Conservation (phyloP, 2,329 filamentous ascomycete species). For the Fusarium multiceps region DNA sequence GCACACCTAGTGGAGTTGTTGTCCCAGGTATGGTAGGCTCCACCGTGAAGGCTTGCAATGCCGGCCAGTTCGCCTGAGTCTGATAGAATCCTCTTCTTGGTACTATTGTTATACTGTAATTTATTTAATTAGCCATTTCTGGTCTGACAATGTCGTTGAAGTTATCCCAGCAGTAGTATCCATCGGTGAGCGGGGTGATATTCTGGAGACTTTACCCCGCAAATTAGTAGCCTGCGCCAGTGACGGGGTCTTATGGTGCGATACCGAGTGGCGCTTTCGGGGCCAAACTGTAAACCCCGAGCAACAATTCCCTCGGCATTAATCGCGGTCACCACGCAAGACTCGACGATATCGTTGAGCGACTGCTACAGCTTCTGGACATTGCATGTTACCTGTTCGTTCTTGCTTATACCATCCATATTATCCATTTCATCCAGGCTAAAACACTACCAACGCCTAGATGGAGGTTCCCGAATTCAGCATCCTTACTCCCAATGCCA, state of each 20-base stretch:
- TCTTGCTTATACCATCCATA: not conserved
- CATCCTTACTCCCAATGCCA: conserved; percentile 49
- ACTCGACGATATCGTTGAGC: not conserved
- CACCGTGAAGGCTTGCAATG: not conserved
- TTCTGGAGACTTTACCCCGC: not conserved
- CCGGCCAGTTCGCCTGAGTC: not conserved
- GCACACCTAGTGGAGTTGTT: not conserved
- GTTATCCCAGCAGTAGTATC: too few species aligned
- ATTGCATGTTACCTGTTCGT: not conserved
- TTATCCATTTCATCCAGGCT: not conserved
- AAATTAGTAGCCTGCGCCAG: not conserved
- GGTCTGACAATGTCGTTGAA: too few species aligned
- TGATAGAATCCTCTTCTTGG: too few species aligned
- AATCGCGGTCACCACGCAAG: not conserved
- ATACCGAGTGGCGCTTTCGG: not conserved
- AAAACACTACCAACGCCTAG: not conserved
- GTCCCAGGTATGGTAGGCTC: not conserved
- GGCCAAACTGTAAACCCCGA: not conserved
- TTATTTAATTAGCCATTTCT: too few species aligned
- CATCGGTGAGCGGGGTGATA: not conserved
- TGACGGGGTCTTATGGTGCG: not conserved
- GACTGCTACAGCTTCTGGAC: not conserved
- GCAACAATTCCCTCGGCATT: not conserved
- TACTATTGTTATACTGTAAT: too few species aligned
- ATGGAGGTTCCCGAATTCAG: conserved; percentile 5